These are phyloP conservation scores for Hammondia hammondi DNA, from an alignment of 169 alveolate species.

Conservation along the genomic window DNA sequence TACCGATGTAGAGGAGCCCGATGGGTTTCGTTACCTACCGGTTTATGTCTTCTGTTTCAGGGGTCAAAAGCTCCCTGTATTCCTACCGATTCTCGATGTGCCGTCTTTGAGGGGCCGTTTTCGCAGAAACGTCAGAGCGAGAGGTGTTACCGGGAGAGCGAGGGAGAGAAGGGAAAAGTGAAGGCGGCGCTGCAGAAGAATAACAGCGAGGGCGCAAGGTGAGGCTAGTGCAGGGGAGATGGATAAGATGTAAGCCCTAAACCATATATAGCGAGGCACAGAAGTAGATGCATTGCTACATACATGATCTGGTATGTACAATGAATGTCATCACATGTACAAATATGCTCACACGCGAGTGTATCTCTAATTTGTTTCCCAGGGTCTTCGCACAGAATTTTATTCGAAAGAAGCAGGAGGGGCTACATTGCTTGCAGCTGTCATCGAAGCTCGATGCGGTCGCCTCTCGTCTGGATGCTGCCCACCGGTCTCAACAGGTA, in stretches of 20 bases:
- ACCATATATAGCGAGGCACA: background rate
- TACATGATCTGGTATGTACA: background rate
- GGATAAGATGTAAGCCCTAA: background rate
- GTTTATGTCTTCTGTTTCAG: background rate
- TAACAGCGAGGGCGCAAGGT: slow-evolving; percentile 80
- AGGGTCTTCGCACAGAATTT: slow-evolving; percentile 84
- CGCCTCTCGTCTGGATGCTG: slow-evolving; percentile 80
- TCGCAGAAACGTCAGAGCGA: slow-evolving; percentile 57
- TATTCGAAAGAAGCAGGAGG: slow-evolving; percentile 83
- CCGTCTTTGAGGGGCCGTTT: background rate
- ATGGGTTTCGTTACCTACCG: no score
- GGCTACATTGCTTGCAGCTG: slow-evolving; percentile 75
- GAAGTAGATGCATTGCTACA: background rate
- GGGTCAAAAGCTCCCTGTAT: background rate
- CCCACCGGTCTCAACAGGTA: slow-evolving; percentile 78
- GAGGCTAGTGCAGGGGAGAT: background rate
- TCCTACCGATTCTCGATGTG: background rate
- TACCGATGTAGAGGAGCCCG: no score
- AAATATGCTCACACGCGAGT: no score
- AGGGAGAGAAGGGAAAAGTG: slow-evolving; percentile 69
- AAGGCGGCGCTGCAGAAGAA: slow-evolving; percentile 77
- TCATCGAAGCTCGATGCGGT: slow-evolving; percentile 83
- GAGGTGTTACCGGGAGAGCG: slow-evolving; percentile 71
- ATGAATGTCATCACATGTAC: background rate
- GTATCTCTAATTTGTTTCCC: background rate